Percentiles rank a stretch among this genome's conserved stretches.
These are phyloP conservation scores for Begonia peltatifolia DNA, from an alignment of 306 rosid species.

Conservation along the genomic window DNA sequence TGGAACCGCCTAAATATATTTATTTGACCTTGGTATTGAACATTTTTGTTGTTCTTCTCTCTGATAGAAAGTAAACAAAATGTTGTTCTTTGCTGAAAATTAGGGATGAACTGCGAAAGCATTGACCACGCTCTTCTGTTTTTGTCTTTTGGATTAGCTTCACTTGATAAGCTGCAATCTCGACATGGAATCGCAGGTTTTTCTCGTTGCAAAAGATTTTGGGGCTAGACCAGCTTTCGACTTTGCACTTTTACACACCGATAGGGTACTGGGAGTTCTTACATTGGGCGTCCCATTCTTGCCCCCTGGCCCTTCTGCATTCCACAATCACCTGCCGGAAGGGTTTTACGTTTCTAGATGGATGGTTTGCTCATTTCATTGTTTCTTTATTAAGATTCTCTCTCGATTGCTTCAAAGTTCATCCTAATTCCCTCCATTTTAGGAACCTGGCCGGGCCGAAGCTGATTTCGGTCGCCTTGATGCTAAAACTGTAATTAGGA, in stretches of 20 bases:
- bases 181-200: slow-evolving; percentile 20
- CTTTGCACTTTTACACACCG: slow-evolving; percentile 45
- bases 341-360: slow-evolving; percentile 75
- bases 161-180: too few relatives aligned
- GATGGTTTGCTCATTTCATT: slow-evolving; percentile 22
- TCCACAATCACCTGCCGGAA: slow-evolving; percentile 28
- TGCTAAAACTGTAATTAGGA: slow-evolving; percentile 48
- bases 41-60: too few relatives aligned
- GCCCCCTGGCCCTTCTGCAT: slow-evolving; percentile 25
- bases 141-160: too few relatives aligned
- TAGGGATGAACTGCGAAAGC: too few relatives aligned
- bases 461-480: slow-evolving; percentile 72
- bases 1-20: too few relatives aligned
- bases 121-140: too few relatives aligned
- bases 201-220: slow-evolving; percentile 65
- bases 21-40: too few relatives aligned
- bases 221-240: slow-evolving; percentile 40
- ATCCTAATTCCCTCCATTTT: not conserved
- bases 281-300: slow-evolving; percentile 49
- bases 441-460: slow-evolving; percentile 80
- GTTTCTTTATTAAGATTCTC: not conserved
- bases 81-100: too few relatives aligned
- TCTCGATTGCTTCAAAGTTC: not conserved
- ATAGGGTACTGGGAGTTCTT: slow-evolving; percentile 58
- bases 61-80: too few relatives aligned